These are phyloP conservation scores for Rhizopus microsporus DNA, from an alignment of 371 early-diverging fungal genomes.

Conservation along the genomic window DNA sequence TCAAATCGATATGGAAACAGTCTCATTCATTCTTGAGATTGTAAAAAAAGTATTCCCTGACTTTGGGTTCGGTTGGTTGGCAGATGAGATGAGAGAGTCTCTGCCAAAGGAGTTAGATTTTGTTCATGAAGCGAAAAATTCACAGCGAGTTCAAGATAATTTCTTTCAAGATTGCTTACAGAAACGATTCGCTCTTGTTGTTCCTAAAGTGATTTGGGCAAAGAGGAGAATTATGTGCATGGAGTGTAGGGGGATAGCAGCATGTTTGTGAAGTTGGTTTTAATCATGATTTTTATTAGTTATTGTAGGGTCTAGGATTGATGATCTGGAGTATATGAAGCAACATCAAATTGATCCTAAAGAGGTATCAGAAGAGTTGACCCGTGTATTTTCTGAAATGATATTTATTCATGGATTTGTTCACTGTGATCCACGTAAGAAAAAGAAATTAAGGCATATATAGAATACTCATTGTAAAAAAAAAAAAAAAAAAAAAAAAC, in stretches of 20 bases:
- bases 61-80: slow-evolving; percentile 91
- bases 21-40: slow-evolving; percentile 59
- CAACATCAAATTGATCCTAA: slow-evolving; percentile 69
- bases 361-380: slow-evolving; percentile 75
- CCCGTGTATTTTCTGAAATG: slow-evolving; percentile 86
- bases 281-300: slow-evolving; percentile 27
- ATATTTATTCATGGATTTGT: slow-evolving; percentile 85
- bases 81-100: slow-evolving; percentile 81
- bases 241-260: slow-evolving; percentile 63
- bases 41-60: slow-evolving; percentile 81
- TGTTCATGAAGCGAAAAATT: slow-evolving; percentile 76
- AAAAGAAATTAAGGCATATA: no score
- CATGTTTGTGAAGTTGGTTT: not conserved
- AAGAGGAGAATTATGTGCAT: slow-evolving; percentile 68
- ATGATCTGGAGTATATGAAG: slow-evolving; percentile 73
- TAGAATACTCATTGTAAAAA: no score
- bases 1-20: slow-evolving; percentile 81
- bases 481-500: not conserved
- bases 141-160: slow-evolving; percentile 59
- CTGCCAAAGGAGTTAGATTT: slow-evolving; percentile 92
- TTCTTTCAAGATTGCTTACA: slow-evolving; percentile 41
- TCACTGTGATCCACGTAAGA: slow-evolving; percentile 80
- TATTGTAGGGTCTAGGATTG: slow-evolving; percentile 75
- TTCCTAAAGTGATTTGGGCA: slow-evolving; percentile 74
- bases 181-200: slow-evolving; percentile 42